Evolutionary conservation across 2,329 filamentous ascomycete species (phyloP).

Genomic region (Arthrobotrys entomopaga): DNA sequence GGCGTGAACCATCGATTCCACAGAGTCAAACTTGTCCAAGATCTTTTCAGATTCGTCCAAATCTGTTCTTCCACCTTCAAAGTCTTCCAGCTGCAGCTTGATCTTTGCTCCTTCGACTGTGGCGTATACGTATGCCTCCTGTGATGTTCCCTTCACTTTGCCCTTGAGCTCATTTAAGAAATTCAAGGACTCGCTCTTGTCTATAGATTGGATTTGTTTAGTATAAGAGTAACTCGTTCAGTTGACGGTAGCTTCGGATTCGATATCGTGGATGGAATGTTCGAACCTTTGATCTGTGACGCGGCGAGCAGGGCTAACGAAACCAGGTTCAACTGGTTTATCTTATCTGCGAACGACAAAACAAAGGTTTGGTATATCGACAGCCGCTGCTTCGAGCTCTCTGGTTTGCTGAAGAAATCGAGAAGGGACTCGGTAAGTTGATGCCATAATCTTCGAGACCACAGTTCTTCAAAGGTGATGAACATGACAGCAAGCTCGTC

Average conservation of each 20-base stretch:
- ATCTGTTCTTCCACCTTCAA: constrained; percentile 84
- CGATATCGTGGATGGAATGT: constrained; percentile 40
- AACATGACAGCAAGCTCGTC: constrained; percentile 88
- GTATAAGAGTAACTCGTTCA: constrained; percentile 39
- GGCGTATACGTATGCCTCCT: constrained; percentile 95
- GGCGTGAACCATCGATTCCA: constrained; percentile 94
- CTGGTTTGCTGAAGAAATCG: constrained; percentile 83
- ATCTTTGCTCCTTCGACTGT: constrained; percentile 88
- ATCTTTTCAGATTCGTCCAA: constrained; percentile 87
- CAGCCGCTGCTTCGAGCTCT: constrained; percentile 85
- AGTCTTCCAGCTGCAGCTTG: constrained; percentile 80
- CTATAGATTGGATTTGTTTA: constrained; percentile 64
- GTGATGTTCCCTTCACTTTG: constrained; percentile 89
- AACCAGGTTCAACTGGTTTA: constrained; percentile 98
- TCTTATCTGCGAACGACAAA: constrained; percentile 95
- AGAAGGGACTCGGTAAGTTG: constrained; percentile 91
- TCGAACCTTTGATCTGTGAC: constrained; percentile 78
- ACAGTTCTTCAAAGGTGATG: constrained; percentile 92
- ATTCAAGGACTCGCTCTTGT: constrained; percentile 82
- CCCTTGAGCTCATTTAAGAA: constrained; percentile 86
- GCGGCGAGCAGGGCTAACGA: constrained; percentile 87
- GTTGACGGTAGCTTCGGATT: neutral
- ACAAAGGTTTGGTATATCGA: constrained; percentile 94
- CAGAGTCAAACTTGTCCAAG: constrained; percentile 89
- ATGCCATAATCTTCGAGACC: constrained; percentile 99